A percentile compares a stretch with the other conserved stretches of the same genome.
Conservation (phyloP, 495 filamentous ascomycete species). For the Collariella sp. region DNA sequence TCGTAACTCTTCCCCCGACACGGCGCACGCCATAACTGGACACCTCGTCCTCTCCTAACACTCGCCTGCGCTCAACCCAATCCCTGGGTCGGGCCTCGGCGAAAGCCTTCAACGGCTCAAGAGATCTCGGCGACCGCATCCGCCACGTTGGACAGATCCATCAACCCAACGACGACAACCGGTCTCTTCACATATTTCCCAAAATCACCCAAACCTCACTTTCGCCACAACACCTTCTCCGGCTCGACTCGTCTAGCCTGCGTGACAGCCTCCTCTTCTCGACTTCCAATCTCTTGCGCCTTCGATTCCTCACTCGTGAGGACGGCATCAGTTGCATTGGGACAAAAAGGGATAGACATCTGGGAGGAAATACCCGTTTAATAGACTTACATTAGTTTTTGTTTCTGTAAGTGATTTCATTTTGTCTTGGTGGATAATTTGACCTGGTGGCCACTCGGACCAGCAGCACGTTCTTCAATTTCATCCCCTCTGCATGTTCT, state of each 20-base stretch:
- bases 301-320: conserved; percentile 20
- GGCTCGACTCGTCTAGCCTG: not conserved
- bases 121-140: not conserved
- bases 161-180: not conserved
- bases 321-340: conserved; percentile 14
- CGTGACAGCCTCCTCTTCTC: not conserved
- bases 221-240: not conserved
- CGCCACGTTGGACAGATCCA: not conserved
- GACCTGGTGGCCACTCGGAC: not conserved
- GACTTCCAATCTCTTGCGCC: not conserved
- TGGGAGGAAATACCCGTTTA: conserved; percentile 31
- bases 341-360: conserved; percentile 22
- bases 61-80: not conserved
- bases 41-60: not conserved
- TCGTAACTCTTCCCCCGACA: conserved; percentile 21
- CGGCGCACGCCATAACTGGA: conserved; percentile 6
- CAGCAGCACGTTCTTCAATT: not conserved
- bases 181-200: not conserved
- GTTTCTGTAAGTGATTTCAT: conserved; percentile 22
- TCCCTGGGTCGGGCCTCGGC: not conserved
- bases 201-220: not conserved
- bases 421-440: not conserved
- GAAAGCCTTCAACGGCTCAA: not conserved
- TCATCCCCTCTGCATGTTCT: no score
- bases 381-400: conserved; percentile 31